Percentiles rank a stretch among this genome's conserved stretches.
These are phyloP conservation scores for Talaromyces atroroseus DNA, from an alignment of 2,329 filamentous ascomycete species.

Conservation along the genomic window DNA sequence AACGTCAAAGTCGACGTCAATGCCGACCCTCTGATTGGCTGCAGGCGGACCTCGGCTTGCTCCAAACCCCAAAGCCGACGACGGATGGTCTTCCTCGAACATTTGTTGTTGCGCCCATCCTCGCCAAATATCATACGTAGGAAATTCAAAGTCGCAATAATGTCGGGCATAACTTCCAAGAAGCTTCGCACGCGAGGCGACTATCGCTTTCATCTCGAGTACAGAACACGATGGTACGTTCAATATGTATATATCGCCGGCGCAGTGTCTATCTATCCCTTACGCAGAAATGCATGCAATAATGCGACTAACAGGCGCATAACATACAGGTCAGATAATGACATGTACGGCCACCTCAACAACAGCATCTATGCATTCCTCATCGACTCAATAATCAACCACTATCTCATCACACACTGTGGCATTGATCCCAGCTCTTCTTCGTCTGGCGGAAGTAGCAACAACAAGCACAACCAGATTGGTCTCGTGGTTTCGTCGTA, in stretches of 20 bases:
- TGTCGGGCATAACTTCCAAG: slow-evolving; percentile 47
- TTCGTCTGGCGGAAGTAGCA: slow-evolving; percentile 6
- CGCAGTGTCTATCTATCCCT: too few relatives aligned
- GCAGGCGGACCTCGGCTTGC: slow-evolving; percentile 4
- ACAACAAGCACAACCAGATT: slow-evolving; percentile 53
- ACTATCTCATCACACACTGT: slow-evolving; percentile 77
- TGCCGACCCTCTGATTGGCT: slow-evolving; percentile 2
- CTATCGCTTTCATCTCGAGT: slow-evolving; percentile 74
- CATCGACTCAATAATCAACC: slow-evolving; percentile 86
- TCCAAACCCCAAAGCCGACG: too few relatives aligned
- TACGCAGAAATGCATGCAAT: too few relatives aligned
- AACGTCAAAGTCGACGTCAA: background rate
- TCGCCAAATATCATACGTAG: too few relatives aligned
- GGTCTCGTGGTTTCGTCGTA: slow-evolving; percentile 80
- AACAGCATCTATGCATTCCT: slow-evolving; percentile 82
- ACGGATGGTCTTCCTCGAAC: too few relatives aligned
- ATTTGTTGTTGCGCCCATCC: too few relatives aligned
- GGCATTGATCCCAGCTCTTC: slow-evolving; percentile 55
- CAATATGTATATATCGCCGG: background rate
- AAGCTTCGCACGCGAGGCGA: slow-evolving; percentile 58
- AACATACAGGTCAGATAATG: slow-evolving; percentile 70
- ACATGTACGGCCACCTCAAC: slow-evolving; percentile 93
- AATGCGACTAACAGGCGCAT: background rate
- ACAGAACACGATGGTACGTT: slow-evolving; percentile 74
- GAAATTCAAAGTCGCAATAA: slow-evolving; percentile 19